phyloP scores from a whole-genome alignment of 2,329 filamentous ascomycete genomes.

The Tolypocladium endophyticum region DNA sequence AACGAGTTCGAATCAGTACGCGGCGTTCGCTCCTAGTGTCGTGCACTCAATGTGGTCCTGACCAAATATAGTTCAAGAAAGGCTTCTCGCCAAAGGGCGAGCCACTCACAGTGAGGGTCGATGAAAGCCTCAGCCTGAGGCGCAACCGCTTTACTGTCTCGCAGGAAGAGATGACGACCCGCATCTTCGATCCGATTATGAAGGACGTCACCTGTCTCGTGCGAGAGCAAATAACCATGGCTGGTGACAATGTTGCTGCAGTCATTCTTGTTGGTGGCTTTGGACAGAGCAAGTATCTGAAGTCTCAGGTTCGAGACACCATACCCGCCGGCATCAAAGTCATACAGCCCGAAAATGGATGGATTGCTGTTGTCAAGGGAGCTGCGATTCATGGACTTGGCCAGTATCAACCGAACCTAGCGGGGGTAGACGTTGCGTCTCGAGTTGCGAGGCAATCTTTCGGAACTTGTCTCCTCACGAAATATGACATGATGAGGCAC shows the following conservation, averaged over 20 bases:
- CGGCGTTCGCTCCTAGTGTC: background rate
- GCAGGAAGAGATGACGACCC: slow-evolving; percentile 56
- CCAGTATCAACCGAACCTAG: slow-evolving; percentile 16
- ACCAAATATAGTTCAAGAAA: slow-evolving; percentile 22
- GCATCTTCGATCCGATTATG: slow-evolving; percentile 30
- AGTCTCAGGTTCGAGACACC: slow-evolving; percentile 25
- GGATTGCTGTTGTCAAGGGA: slow-evolving; percentile 39
- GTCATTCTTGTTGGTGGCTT: slow-evolving; percentile 40
- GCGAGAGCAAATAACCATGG: slow-evolving; percentile 27
- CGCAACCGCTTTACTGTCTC: slow-evolving; percentile 20
- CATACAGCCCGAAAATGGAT: slow-evolving; percentile 36
- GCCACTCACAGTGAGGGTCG: slow-evolving; percentile 23
- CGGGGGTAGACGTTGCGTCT: slow-evolving; percentile 20
- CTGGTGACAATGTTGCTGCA: slow-evolving; percentile 21
- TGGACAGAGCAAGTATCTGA: slow-evolving; percentile 33
- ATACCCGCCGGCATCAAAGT: slow-evolving; percentile 26
- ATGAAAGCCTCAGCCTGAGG: slow-evolving; percentile 20
- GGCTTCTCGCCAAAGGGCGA: slow-evolving; percentile 24
- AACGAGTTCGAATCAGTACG: slow-evolving; percentile 30
- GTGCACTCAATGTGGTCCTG: background rate
- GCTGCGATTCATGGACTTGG: slow-evolving; percentile 32
- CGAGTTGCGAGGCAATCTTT: slow-evolving; percentile 26
- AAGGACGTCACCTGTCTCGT: slow-evolving; percentile 32
- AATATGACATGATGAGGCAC: slow-evolving; percentile 25
- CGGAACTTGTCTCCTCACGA: slow-evolving; percentile 23